These are phyloP conservation scores for Diaporthe ampelina DNA, from an alignment of 2,329 filamentous ascomycete genomes.

Conservation along the genomic window DNA sequence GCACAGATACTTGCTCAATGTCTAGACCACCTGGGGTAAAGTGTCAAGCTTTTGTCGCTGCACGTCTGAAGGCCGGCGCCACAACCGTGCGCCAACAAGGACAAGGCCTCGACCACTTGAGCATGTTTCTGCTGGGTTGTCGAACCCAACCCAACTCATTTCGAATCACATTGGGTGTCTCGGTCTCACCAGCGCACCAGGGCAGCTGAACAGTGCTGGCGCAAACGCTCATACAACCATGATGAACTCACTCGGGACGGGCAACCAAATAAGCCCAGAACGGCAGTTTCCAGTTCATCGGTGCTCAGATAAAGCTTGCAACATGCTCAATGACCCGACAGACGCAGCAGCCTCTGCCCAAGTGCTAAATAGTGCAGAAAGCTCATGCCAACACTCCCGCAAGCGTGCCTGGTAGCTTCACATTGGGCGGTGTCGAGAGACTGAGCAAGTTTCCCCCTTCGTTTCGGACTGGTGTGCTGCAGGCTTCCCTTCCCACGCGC, in stretches of 20 bases:
- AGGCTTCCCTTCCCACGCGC: background rate
- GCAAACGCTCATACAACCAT: background rate
- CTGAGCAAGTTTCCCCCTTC: conserved; percentile 31
- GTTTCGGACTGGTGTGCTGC: conserved; percentile 19
- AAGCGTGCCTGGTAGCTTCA: conserved; percentile 14
- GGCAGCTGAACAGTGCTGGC: background rate
- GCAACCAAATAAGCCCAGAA: background rate
- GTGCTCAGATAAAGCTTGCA: background rate
- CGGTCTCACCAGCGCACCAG: conserved; percentile 19
- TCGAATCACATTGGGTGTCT: conserved; percentile 5
- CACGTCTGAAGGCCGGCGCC: conserved; percentile 22
- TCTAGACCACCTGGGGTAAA: conserved; percentile 31
- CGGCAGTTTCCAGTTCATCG: background rate
- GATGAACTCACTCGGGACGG: background rate
- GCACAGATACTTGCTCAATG: conserved; percentile 39
- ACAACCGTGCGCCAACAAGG: conserved; percentile 33
- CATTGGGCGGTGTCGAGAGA: background rate
- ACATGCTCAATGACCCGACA: background rate
- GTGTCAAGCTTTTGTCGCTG: conserved; percentile 23
- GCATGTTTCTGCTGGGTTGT: conserved; percentile 36
- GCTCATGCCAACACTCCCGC: background rate
- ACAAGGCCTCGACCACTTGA: conserved; percentile 32
- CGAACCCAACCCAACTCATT: background rate
- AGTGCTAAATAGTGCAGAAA: background rate
- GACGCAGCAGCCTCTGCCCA: background rate